Evolutionary conservation across 2,329 filamentous ascomycete genomes (phyloP).

Genomic region (Botrytis pseudocinerea): DNA sequence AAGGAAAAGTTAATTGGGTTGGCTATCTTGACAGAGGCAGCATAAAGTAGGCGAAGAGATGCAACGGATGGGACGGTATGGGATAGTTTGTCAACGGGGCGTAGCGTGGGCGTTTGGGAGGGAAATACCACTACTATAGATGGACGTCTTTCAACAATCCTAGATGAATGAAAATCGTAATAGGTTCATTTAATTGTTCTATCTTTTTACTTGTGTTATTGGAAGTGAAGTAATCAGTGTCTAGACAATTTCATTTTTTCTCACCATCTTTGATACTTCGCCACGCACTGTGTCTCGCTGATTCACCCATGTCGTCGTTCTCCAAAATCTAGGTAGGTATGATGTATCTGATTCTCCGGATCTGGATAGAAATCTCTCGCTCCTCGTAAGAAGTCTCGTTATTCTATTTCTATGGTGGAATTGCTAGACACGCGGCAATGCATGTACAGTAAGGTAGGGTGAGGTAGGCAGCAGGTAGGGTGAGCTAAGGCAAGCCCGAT

Average conservation of each 20-base stretch:
- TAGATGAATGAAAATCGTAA: conserved; percentile 11
- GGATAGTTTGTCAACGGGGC: conserved; percentile 14
- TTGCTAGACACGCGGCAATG: background rate
- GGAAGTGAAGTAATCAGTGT: background rate
- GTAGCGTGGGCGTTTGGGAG: conserved; percentile 18
- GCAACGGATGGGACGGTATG: conserved; percentile 7
- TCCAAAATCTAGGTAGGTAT: background rate
- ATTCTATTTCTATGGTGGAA: background rate
- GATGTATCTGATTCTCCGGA: background rate
- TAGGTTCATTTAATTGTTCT: background rate
- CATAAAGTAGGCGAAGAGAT: background rate
- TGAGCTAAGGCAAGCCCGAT: background rate
- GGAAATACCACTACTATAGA: conserved; percentile 20
- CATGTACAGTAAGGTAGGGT: background rate
- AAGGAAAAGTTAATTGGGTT: background rate
- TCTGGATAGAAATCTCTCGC: background rate
- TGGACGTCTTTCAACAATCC: background rate
- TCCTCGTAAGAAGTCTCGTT: background rate
- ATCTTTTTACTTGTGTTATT: background rate
- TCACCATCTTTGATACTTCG: background rate
- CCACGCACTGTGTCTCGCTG: background rate
- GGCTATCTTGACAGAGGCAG: background rate
- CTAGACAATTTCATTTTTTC: too few species aligned
- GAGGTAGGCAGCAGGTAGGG: too few species aligned
- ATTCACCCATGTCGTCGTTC: background rate